Base-by-base conservation (phyloP, 345 rosid genomes). In the Noccaea bulbosa region DNA sequence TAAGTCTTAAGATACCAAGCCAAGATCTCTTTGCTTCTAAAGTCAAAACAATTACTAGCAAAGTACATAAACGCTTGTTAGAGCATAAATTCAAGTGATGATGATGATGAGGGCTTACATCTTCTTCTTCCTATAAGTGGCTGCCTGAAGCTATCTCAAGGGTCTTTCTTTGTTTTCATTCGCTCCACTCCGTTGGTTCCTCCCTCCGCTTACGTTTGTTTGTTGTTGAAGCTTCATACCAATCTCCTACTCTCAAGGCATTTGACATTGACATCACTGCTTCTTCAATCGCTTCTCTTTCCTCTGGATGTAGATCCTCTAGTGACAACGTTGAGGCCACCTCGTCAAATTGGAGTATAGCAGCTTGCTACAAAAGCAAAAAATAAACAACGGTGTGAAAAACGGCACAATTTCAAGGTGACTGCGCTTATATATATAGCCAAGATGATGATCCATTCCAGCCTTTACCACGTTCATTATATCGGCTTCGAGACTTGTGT, bases 311-410 rank as follows among this genome's bases (percentile, higher is more conserved):
- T 60, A 66, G 12, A 57, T 77, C 80, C 39, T 77, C 80, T 17
- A 71, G 27, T 38, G 77, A 59, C 35, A 77, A 39, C 5, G 77
- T 71, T 39, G 81, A 77, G 5, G 81, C 81, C 52, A 72, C 61
- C 77, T 77, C 81, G 22, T 77, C 81, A n/a, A 77, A 77, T 7
- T 77, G 81, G 11, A 77, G 81, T 59, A 77, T 72, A 46, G 81
- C 73, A 51, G 81, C 69, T 77, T 77, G 81, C 81, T 77, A 53
- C 10, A 72, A 66, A 70, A 51, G 22, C 27, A 35, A 43, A 51
- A 11, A 59, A 5, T 17, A 17, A 17, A 17, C 39, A 51, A 33
- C 43, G 22, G 34, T 27, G 0, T 74, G 20, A 51, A 67, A n/a
- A 6, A 4, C 20, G 20, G 35, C 22, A n/a, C 27, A 51, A 11